A percentile compares a stretch with the other conserved stretches of the same genome.
Conservation (phyloP, 768 basidiomycete genomes). For the Agrocybe chaxingu region DNA sequence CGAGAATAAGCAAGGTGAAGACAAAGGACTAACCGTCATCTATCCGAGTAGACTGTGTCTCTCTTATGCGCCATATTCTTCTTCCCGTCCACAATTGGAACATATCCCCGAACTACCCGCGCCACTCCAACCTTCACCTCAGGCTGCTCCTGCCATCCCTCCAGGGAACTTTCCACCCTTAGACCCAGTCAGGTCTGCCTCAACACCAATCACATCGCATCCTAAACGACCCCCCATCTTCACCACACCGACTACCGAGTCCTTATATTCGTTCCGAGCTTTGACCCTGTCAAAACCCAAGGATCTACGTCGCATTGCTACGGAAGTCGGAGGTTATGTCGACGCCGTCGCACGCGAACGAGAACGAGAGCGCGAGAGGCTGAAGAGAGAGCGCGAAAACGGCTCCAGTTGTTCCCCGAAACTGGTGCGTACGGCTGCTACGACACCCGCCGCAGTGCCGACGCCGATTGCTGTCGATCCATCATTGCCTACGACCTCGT, state of each 20-base stretch:
- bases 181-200: neutral
- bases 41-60: conserved; percentile 66
- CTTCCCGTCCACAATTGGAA: conserved; percentile 37
- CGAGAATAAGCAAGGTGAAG: conserved; percentile 76
- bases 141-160: conserved; percentile 32
- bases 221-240: conserved; percentile 25
- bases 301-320: conserved; percentile 50
- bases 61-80: conserved; percentile 35
- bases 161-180: conserved; percentile 11
- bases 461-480: conserved; percentile 13
- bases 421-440: conserved; percentile 23
- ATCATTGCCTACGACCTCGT: neutral
- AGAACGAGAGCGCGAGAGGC: conserved; percentile 72
- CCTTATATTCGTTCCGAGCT: conserved; percentile 42
- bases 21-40: conserved; percentile 72
- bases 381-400: conserved; percentile 63
- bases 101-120: conserved; percentile 63
- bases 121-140: conserved; percentile 55
- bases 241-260: conserved; percentile 24
- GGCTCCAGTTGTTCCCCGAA: conserved; percentile 31
- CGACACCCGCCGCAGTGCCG: conserved; percentile 21
- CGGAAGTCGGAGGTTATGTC: conserved; percentile 66
- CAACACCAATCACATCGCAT: conserved; percentile 4
- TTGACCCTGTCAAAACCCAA: conserved; percentile 50
- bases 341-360: conserved; percentile 75